These are phyloP conservation scores for Oryza meridionalis DNA, from an alignment of 176 grass and related monocot species.

Conservation along the genomic window DNA sequence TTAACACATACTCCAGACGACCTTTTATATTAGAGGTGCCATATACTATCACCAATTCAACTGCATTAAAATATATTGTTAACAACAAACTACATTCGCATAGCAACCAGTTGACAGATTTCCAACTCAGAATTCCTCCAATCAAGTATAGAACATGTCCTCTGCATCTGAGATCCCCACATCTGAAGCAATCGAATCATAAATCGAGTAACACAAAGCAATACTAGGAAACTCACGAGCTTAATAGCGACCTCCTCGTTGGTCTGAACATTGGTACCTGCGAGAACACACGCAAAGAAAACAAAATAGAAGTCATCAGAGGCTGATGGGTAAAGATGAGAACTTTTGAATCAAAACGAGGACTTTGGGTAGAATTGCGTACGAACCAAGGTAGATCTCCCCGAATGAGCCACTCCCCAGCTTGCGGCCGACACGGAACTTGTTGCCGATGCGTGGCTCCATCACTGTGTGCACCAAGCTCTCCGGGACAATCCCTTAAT, in stretches of 20 bases:
- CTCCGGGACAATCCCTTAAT: slow-evolving; percentile 4
- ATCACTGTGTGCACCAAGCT: slow-evolving; percentile 20
- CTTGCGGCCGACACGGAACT: slow-evolving; percentile 78
- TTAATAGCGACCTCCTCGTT: slow-evolving; percentile 97
- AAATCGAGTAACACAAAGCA: background rate
- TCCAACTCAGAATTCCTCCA: background rate
- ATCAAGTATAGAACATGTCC: background rate
- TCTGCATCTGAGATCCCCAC: slow-evolving; percentile 29
- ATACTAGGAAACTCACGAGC: slow-evolving; percentile 59
- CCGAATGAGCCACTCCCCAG: slow-evolving; percentile 80
- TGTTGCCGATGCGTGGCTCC: slow-evolving; percentile 84
- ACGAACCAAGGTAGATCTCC: slow-evolving; percentile 74
- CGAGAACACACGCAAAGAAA: background rate
- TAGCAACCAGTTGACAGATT: background rate
- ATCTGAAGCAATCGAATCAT: background rate
- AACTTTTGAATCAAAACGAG: slow-evolving; percentile 32
- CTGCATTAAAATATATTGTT: background rate
- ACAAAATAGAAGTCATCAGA: background rate
- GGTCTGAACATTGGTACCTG: slow-evolving; percentile 89
- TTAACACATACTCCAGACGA: background rate
- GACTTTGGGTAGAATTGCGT: slow-evolving; percentile 9
- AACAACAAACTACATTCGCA: background rate
- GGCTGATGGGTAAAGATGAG: background rate
- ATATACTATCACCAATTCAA: slow-evolving; percentile 12
- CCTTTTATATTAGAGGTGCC: background rate